phyloP scores from a whole-genome alignment of 148 eudicot genomes.

The Silene conica region DNA sequence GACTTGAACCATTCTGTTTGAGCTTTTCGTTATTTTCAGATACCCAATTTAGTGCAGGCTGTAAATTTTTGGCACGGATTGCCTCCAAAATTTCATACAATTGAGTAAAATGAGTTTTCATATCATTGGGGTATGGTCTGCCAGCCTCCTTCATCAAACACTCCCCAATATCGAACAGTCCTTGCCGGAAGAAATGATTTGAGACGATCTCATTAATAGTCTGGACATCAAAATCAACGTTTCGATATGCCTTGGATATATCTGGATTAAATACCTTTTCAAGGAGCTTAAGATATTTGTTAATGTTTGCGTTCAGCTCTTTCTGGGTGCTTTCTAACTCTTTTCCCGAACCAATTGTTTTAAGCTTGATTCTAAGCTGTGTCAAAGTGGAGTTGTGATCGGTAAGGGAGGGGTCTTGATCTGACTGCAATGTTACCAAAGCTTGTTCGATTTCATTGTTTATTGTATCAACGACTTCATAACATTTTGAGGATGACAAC shows the following conservation, averaged over 20 bases:
- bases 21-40: slow-evolving; percentile 41
- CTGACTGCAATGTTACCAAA: slow-evolving; percentile 31
- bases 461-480: slow-evolving; percentile 42
- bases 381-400: slow-evolving; percentile 30
- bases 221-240: slow-evolving; percentile 42
- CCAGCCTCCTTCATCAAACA: slow-evolving; percentile 41
- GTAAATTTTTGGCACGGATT: slow-evolving; percentile 32
- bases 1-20: slow-evolving; percentile 30
- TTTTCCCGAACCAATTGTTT: slow-evolving; percentile 17
- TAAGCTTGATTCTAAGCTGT: slow-evolving; percentile 42
- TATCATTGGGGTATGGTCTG: slow-evolving; percentile 33
- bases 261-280: slow-evolving; percentile 42
- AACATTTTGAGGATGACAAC: slow-evolving; percentile 40
- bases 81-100: slow-evolving; percentile 47
- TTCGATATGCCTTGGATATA: slow-evolving; percentile 35
- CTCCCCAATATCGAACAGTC: slow-evolving; percentile 48
- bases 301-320: slow-evolving; percentile 37
- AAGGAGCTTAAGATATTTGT: slow-evolving; percentile 37
- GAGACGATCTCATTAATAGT: slow-evolving; percentile 39
- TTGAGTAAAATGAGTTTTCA: slow-evolving; percentile 35
- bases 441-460: slow-evolving; percentile 41
- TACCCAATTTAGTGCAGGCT: slow-evolving; percentile 49
- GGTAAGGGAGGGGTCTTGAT: slow-evolving; percentile 18
- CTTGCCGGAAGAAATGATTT: slow-evolving; percentile 43
- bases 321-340: slow-evolving; percentile 38